Evolutionary conservation across 139 green algal species (phyloP).

Genomic region (Chlamydomonas sp.): DNA sequence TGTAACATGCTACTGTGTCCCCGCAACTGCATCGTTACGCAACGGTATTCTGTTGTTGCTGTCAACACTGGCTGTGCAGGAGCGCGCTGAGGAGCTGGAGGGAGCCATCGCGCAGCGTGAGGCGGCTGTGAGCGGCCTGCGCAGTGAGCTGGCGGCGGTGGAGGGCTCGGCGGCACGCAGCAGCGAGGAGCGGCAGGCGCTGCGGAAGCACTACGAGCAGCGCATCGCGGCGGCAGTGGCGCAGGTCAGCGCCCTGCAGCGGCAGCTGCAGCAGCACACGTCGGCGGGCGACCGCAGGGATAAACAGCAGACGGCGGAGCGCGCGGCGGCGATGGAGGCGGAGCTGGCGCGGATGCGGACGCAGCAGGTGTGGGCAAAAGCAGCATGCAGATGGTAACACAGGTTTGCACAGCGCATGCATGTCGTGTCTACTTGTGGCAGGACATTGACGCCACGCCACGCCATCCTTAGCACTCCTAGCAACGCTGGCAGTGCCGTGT

Average conservation of each 20-base stretch:
- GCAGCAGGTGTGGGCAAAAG: slow-evolving; percentile 24
- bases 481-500: no score
- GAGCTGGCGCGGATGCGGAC: slow-evolving; percentile 17
- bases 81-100: slow-evolving; percentile 29
- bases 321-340: not conserved
- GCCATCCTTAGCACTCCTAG: no score
- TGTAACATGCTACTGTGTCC: no score
- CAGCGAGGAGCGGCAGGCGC: slow-evolving; percentile 18
- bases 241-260: slow-evolving; percentile 23
- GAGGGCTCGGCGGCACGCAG: slow-evolving; percentile 18
- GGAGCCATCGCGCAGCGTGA: slow-evolving; percentile 27
- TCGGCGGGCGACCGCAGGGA: slow-evolving; percentile 1
- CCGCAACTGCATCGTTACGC: not conserved
- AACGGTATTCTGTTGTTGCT: not conserved
- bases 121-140: slow-evolving; percentile 15
- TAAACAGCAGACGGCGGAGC: not conserved
- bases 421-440: no score
- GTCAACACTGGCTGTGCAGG: slow-evolving; percentile 4
- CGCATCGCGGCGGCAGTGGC: slow-evolving; percentile 25
- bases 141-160: slow-evolving; percentile 31
- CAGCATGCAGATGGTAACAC: not conserved
- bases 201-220: slow-evolving; percentile 35
- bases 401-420: no score
- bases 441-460: no score
- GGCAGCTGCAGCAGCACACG: slow-evolving; percentile 34